Evolutionary conservation across 148 eudicot genomes (phyloP), one percentile per base, ranked within the genome.

Genomic region (Cornus controversa): DNA sequence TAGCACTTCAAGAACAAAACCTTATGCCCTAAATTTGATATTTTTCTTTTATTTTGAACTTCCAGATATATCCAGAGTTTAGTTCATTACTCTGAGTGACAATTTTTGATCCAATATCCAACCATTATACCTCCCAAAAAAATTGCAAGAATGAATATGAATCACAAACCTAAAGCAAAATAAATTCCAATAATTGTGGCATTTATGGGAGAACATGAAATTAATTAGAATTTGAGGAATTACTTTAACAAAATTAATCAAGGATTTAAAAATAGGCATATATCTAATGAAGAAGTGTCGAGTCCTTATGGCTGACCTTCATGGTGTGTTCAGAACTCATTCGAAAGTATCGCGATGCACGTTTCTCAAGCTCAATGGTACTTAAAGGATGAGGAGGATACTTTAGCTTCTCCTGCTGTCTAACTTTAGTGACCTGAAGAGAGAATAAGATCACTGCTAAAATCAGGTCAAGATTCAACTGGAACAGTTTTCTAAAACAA

Each of bases 341-440:
- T 70, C 95, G 82, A 78, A 91, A 93, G 86, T 93, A 91, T 25
- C 99, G 95, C 6, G 99, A 96, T 70, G 99, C 98, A 60, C 99
- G 98, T 75, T 92, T 96, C 81, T 96, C 99, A 76, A 96, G 99
- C 94, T 96, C 99, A 81, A 96, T 87, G 28, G 99, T 96, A 83
- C 91, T 93, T 74, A 96, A 78, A 47, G 99, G 99, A 85, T 86
- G 83, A 70, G 99, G 99, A 77, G 99, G 97, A 81, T 88, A 82
- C 82, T 96, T 93, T 63, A 84, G 80, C 80, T 85, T 93, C 84
- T 96, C 95, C 79, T 88, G 91, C 71, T 88, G 94, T 75, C 80
- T 89, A 82, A 93, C 98, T 73, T 84, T 78, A 31, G 90, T 89
- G 71, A 96, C 99, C 99, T 96, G 84, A 54, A 66, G 1, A 71